A percentile compares a stretch with the other conserved stretches of the same genome.
phyloP scores from a whole-genome alignment of 2,329 filamentous ascomycete species.

The Talaromyces sp. region DNA sequence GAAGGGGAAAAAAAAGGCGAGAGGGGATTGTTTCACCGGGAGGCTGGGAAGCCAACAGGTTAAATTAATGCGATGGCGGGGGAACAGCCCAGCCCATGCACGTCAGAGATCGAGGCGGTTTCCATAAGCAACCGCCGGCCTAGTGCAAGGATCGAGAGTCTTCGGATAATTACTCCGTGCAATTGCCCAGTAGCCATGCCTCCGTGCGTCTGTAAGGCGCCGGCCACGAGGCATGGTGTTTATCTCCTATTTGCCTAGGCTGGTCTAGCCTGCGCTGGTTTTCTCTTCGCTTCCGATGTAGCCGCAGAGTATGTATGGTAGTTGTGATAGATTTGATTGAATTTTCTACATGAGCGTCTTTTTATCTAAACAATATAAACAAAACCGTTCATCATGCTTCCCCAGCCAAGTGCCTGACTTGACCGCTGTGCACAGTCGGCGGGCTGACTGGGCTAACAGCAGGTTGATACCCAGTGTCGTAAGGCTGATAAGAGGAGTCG shows the following conservation, averaged over 20 bases:
- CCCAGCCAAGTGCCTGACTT: not conserved
- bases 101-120: not conserved
- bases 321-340: not conserved
- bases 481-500: constrained; percentile 5
- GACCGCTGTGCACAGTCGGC: not conserved
- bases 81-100: not conserved
- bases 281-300: not conserved
- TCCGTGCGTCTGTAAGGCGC: not conserved
- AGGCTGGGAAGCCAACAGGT: constrained; percentile 5
- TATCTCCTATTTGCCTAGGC: not conserved
- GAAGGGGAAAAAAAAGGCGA: not conserved
- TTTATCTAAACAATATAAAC: not conserved
- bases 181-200: not conserved
- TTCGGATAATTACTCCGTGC: not conserved
- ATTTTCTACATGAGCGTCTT: not conserved
- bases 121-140: not conserved
- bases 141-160: not conserved
- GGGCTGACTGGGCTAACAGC: not conserved
- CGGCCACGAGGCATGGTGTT: not conserved
- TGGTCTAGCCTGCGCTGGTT: not conserved
- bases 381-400: not conserved
- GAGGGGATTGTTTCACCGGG: constrained; percentile 1
- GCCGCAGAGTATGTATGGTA: not conserved
- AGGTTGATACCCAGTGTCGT: constrained; percentile 7
- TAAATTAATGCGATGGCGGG: constrained; percentile 11